Percentiles rank a stretch among this genome's conserved stretches.
These are phyloP conservation scores for Pseudozyma hubeiensis DNA, from an alignment of 1,284 basidiomycete genomes.

Conservation along the genomic window DNA sequence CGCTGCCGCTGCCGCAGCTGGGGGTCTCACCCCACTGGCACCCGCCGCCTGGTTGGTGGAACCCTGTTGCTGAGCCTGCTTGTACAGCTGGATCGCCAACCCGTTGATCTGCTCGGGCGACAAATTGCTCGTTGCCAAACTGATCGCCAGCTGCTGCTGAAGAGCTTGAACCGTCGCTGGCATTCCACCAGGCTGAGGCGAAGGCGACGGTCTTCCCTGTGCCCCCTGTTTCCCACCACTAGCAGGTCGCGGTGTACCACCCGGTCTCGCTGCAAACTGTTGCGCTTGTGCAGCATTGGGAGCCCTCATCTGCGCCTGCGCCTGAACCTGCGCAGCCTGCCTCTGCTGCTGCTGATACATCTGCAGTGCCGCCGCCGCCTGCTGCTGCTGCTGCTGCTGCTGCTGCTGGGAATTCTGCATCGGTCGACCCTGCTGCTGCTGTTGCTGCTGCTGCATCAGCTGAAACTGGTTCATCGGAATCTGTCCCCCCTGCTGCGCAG, in stretches of 20 bases:
- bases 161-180: slow-evolving; percentile 59
- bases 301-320: slow-evolving; percentile 41
- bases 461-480: slow-evolving; percentile 5
- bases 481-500: slow-evolving; percentile 14
- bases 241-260: slow-evolving; percentile 2
- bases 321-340: slow-evolving; percentile 43
- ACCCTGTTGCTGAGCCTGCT: slow-evolving; percentile 42
- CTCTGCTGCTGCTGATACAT: slow-evolving; percentile 48
- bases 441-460: slow-evolving; percentile 26
- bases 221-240: background rate
- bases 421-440: slow-evolving; percentile 34
- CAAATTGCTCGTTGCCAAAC: slow-evolving; percentile 52
- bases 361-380: slow-evolving; percentile 24
- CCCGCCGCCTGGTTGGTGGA: background rate
- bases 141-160: slow-evolving; percentile 60
- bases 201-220: slow-evolving; percentile 7
- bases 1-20: background rate
- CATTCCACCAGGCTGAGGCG: slow-evolving; percentile 10
- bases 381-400: slow-evolving; percentile 14
- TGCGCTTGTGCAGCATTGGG: slow-evolving; percentile 13
- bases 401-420: slow-evolving; percentile 25
- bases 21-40: no score
- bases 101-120: slow-evolving; percentile 61
- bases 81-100: slow-evolving; percentile 59
- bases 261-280: slow-evolving; percentile 16